These are phyloP conservation scores for Pythium apleroticum DNA, from an alignment of 352 stramenopile species.

Conservation along the genomic window DNA sequence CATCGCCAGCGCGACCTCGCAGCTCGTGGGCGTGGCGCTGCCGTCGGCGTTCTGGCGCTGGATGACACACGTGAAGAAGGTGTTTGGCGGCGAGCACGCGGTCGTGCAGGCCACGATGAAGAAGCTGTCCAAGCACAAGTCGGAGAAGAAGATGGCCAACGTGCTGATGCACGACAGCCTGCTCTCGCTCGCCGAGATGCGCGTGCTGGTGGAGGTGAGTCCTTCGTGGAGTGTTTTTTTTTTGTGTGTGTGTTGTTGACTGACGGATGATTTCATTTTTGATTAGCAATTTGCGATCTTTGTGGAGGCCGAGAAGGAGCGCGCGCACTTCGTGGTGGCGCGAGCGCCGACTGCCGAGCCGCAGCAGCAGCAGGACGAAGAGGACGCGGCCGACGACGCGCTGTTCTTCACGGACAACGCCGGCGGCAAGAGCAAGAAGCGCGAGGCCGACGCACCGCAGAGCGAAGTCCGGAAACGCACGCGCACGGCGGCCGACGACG, in stretches of 20 bases:
- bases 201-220: conserved; percentile 45
- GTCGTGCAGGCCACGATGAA: conserved; percentile 30
- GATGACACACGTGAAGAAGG: conserved; percentile 45
- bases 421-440: conserved; percentile 32
- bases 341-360: neutral
- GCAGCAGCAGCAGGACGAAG: conserved; percentile 15
- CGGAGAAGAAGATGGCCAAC: conserved; percentile 39
- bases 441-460: neutral
- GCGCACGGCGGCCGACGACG: neutral
- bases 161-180: conserved; percentile 46
- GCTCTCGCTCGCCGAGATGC: conserved; percentile 42
- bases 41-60: conserved; percentile 47
- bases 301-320: conserved; percentile 32
- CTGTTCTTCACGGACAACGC: conserved; percentile 57
- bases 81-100: conserved; percentile 21
- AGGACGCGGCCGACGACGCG: conserved; percentile 14
- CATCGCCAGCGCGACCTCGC: conserved; percentile 44
- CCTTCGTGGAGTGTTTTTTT: neutral
- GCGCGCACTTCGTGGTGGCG: conserved; percentile 24
- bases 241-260: neutral
- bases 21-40: conserved; percentile 45
- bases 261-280: conserved; percentile 10
- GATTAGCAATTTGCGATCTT: conserved; percentile 51
- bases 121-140: conserved; percentile 34
- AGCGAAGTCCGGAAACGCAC: neutral